These are phyloP conservation scores for Lolium multiflorum DNA, from an alignment of 176 grass and related monocot species.

Conservation along the genomic window DNA sequence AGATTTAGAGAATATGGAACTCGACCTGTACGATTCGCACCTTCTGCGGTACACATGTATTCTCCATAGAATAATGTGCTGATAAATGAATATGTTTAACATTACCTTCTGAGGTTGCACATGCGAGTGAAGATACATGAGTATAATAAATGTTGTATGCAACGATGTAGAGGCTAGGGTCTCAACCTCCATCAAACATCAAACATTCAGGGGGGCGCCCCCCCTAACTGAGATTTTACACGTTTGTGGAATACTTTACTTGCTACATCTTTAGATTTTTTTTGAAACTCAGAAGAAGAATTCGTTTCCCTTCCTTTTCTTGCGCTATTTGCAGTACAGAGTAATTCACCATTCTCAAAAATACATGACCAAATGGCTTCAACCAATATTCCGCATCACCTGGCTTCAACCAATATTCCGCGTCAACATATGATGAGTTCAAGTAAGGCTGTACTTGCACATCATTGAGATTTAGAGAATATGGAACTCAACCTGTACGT, in stretches of 20 bases:
- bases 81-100: not conserved
- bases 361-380: too few relatives aligned
- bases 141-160: not conserved
- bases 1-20: constrained; percentile 59
- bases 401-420: constrained; percentile 60
- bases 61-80: constrained; percentile 82
- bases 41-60: constrained; percentile 66
- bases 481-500: constrained; percentile 50
- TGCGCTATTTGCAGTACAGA: too few relatives aligned
- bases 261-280: too few relatives aligned
- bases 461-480: constrained; percentile 61
- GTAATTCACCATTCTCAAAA: not conserved
- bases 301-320: too few relatives aligned
- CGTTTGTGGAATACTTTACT: too few relatives aligned
- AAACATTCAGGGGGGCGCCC: too few relatives aligned
- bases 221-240: too few relatives aligned
- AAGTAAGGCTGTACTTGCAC: constrained; percentile 68
- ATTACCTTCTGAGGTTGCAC: not conserved
- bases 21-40: constrained; percentile 57
- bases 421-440: constrained; percentile 68
- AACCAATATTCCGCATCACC: constrained; percentile 47
- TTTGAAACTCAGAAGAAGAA: too few relatives aligned
- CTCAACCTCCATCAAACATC: too few relatives aligned
- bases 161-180: too few relatives aligned
- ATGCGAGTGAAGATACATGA: not conserved